Conservation (phyloP, 2,329 filamentous ascomycete genomes). For the Diaporthe ilicicola region DNA sequence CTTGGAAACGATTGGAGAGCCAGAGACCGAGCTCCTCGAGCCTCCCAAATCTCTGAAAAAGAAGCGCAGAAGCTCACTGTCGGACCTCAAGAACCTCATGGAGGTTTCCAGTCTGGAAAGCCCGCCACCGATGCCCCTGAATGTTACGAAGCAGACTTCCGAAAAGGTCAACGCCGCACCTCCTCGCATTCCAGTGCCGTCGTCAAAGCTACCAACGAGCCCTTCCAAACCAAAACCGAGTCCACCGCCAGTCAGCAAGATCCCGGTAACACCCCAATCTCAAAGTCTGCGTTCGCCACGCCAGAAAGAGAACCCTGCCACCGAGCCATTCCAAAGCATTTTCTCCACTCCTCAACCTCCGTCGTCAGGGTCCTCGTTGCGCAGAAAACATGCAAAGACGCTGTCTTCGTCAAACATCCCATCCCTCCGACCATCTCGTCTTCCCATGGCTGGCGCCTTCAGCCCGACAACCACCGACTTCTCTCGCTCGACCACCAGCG, state of each 20-base stretch:
- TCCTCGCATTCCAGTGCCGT: constrained; percentile 48
- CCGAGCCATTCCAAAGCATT: constrained; percentile 25
- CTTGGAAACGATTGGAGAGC: constrained; percentile 68
- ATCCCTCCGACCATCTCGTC: constrained; percentile 55
- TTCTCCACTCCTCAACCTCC: constrained; percentile 31
- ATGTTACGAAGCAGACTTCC: constrained; percentile 61
- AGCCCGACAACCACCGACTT: constrained; percentile 35
- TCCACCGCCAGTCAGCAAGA: constrained; percentile 44
- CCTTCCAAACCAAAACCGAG: constrained; percentile 42
- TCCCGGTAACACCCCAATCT: constrained; percentile 59
- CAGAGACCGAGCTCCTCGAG: constrained; percentile 52
- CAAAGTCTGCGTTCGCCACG: constrained; percentile 52
- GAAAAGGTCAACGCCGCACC: constrained; percentile 66
- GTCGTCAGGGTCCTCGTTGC: constrained; percentile 30
- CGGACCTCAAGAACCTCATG: constrained; percentile 77
- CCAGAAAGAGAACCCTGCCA: constrained; percentile 56
- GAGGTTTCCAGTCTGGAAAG: constrained; percentile 63
- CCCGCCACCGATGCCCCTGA: constrained; percentile 55
- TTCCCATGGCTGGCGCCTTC: constrained; percentile 37
- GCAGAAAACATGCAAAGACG: constrained; percentile 54
- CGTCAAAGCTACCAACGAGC: constrained; percentile 61
- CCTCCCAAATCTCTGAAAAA: constrained; percentile 62
- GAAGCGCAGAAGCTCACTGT: constrained; percentile 91
- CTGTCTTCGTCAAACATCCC: constrained; percentile 64
- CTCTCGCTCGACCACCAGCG: constrained; percentile 45